Evolutionary conservation across 805 yeast genomes (phyloP).

Genomic region (Starmerella cellae): DNA sequence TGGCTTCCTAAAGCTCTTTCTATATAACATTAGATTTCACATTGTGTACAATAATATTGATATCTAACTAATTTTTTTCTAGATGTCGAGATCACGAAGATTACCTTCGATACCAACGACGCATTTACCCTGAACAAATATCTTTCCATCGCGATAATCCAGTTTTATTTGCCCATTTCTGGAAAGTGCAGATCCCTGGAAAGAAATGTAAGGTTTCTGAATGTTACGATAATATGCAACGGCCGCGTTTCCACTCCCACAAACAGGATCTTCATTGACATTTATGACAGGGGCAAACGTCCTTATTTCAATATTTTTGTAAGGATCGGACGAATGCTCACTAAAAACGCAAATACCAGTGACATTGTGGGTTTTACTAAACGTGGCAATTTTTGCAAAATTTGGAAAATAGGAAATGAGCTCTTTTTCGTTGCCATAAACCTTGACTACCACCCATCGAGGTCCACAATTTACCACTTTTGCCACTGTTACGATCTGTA

Average conservation of each 20-base stretch:
- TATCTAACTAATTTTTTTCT: too few species aligned
- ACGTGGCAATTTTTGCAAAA: neutral
- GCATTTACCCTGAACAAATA: conserved; percentile 16
- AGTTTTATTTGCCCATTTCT: conserved; percentile 13
- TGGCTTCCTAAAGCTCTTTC: conserved; percentile 7
- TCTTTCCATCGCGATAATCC: conserved; percentile 3
- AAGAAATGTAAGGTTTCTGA: conserved; percentile 7
- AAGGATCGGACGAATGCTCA: neutral
- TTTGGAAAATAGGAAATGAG: conserved; percentile 7
- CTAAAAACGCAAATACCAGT: conserved; percentile 13
- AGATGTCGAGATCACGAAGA: too few species aligned
- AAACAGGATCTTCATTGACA: conserved; percentile 17
- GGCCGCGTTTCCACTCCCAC: conserved; percentile 22
- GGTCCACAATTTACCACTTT: conserved; percentile 11
- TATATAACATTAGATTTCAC: neutral
- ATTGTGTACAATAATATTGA: too few species aligned
- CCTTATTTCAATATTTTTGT: conserved; percentile 11
- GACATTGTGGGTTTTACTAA: neutral
- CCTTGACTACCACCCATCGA: conserved; percentile 9
- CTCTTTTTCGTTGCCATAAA: neutral
- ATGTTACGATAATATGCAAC: conserved; percentile 14
- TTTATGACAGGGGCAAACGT: conserved; percentile 14
- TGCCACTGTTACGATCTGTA: conserved; percentile 1
- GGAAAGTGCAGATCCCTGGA: conserved; percentile 17
- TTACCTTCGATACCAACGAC: conserved; percentile 6